Evolutionary conservation across 176 grass and related monocot genomes (phyloP).

Genomic region (Aegilops longissima): DNA sequence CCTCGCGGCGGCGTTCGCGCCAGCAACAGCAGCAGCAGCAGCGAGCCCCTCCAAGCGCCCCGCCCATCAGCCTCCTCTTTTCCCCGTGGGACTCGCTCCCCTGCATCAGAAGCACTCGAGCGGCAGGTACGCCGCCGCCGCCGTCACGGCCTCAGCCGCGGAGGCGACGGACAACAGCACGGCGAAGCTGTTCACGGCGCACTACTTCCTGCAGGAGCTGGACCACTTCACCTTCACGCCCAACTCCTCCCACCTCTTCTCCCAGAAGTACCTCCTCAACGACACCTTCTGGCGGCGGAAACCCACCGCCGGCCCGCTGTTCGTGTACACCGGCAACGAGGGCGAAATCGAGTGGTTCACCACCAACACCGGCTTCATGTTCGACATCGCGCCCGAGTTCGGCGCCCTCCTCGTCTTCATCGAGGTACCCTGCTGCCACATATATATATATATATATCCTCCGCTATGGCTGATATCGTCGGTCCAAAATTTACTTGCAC

Average conservation of each 20-base stretch:
- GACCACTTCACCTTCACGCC: constrained; percentile 98
- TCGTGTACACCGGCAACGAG: constrained; percentile 96
- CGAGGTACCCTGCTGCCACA: constrained; percentile 41
- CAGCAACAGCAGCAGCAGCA: background rate
- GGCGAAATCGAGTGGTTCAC: constrained; percentile 86
- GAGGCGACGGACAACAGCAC: background rate
- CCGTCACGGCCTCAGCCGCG: background rate
- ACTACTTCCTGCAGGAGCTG: constrained; percentile 86
- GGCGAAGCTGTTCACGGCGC: constrained; percentile 51
- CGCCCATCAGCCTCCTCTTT: background rate
- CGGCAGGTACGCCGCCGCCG: background rate
- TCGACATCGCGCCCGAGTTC: constrained; percentile 78
- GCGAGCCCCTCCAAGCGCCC: background rate
- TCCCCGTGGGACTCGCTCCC: background rate
- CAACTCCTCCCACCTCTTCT: constrained; percentile 54
- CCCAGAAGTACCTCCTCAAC: constrained; percentile 92
- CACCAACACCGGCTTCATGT: constrained; percentile 85
- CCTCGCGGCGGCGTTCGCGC: background rate
- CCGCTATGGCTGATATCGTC: background rate
- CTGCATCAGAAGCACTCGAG: background rate
- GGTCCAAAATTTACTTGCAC: background rate
- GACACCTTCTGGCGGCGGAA: constrained; percentile 58
- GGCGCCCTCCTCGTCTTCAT: constrained; percentile 88
- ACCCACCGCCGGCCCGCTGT: constrained; percentile 49
- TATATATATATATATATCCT: background rate